Base-by-base conservation (phyloP, 352 stramenopile genomes). In the Phytophthora tentaculata region DNA sequence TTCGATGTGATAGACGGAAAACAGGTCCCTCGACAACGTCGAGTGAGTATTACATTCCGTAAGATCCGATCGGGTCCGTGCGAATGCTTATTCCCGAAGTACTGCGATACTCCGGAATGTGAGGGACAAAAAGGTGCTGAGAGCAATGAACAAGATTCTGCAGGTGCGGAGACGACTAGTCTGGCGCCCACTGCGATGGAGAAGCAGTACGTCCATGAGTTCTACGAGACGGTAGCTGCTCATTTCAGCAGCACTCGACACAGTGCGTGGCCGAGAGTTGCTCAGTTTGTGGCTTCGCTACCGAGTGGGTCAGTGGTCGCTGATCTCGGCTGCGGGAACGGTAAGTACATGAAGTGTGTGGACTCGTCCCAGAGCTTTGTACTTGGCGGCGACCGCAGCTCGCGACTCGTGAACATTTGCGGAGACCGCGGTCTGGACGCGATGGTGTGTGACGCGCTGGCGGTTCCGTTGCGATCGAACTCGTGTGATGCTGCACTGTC, bases 261-360 rank as follows among this genome's bases (percentile, higher is more conserved):
- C 76, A 92, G 89, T 50, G 81, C 89, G 22, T 96, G 89, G 89
- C 87, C 88, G 1, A 80, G 76, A 17, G 84, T 96, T 8, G 84
- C 78, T 17, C 45, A 74, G 28, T 94, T 96, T 59, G 84, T 96
- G 20, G 71, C 76, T 10, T 71, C 74, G 13, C 54, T 94, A 12
- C 75, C 80, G 22, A 69, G 61, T 14, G 84, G 86, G 1, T 91
- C 88, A 8, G 60, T 91, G 41, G 74, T 96, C 61, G 84, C 83
- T 9, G 89, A 96, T 73, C 83, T 96, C 48, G 88, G 89, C 20
- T 96, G 89, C 43, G 89, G 87, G 44, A 96, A 96, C 45, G 89
- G 89, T 51, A 96, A 96, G 71, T 96, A 96, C 67, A 94, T 95
- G 87, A 91, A 92, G 61, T 93, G 84, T 61, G 80, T 96, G 12